Evolutionary conservation across 78 protist species (phyloP).

Genomic region (Cavenderia fasciculata): DNA sequence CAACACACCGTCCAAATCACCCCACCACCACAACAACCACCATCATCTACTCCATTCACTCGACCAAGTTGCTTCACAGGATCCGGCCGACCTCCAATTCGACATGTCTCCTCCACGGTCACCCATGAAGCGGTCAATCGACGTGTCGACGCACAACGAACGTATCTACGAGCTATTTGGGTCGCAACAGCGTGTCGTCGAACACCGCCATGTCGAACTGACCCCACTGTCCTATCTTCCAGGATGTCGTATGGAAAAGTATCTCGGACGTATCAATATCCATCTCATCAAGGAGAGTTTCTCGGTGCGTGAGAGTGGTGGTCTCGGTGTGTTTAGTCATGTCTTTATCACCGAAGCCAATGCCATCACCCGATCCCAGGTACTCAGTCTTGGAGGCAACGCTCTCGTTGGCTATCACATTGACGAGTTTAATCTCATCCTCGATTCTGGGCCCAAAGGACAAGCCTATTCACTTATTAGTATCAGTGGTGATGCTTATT

Average conservation of each 20-base stretch:
- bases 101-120: constrained; percentile 79
- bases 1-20: neutral
- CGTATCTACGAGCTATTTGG: constrained; percentile 19
- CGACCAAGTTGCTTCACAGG: neutral
- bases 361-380: constrained; percentile 74
- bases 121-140: constrained; percentile 50
- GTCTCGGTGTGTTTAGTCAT: constrained; percentile 80
- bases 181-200: neutral
- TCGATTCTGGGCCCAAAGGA: constrained; percentile 75
- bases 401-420: constrained; percentile 70
- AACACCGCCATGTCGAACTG: constrained; percentile 46
- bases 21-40: neutral
- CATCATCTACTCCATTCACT: neutral
- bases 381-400: constrained; percentile 80
- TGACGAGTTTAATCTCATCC: constrained; percentile 50
- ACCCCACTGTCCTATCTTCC: constrained; percentile 82
- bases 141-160: constrained; percentile 2
- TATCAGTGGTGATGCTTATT: constrained; percentile 75
- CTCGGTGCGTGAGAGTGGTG: constrained; percentile 81
- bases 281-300: constrained; percentile 81
- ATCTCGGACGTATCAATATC: constrained; percentile 79
- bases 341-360: constrained; percentile 79
- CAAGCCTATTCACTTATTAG: constrained; percentile 70
- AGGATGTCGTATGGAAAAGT: neutral
- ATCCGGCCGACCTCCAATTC: constrained; percentile 31